A percentile compares a stretch with the other conserved stretches of the same genome.
These are phyloP conservation scores for Syzygium oleosum DNA, from an alignment of 345 rosid species.

Conservation along the genomic window DNA sequence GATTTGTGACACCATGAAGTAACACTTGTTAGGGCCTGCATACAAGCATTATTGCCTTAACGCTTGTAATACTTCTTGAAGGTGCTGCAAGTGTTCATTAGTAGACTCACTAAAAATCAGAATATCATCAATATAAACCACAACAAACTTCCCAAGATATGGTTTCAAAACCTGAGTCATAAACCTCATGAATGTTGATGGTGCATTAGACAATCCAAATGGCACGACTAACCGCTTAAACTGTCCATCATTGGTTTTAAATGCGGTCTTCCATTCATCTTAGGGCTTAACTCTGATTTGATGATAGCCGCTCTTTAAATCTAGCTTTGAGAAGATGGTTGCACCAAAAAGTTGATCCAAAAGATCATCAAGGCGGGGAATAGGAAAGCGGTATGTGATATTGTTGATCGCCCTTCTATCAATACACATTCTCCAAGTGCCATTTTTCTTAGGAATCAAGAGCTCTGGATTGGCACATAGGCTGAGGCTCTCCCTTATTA, in stretches of 20 bases:
- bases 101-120: background rate
- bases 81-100: background rate
- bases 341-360: background rate
- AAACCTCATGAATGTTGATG: background rate
- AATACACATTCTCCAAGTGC: background rate
- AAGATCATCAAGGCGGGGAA: background rate
- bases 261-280: background rate
- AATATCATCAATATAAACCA: conserved; percentile 2
- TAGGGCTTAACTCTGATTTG: background rate
- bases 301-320: background rate
- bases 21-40: background rate
- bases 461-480: background rate
- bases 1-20: background rate
- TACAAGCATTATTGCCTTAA: background rate
- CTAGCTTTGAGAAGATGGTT: background rate
- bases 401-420: background rate
- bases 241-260: background rate
- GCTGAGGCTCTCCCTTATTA: background rate
- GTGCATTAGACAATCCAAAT: background rate
- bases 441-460: background rate
- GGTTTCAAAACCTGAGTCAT: no score
- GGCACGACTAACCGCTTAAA: background rate
- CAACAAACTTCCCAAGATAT: background rate
- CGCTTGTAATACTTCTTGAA: background rate
- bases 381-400: background rate